Evolutionary conservation across 257 asterid genomes (phyloP).

Genomic region (Coffea canephora): DNA sequence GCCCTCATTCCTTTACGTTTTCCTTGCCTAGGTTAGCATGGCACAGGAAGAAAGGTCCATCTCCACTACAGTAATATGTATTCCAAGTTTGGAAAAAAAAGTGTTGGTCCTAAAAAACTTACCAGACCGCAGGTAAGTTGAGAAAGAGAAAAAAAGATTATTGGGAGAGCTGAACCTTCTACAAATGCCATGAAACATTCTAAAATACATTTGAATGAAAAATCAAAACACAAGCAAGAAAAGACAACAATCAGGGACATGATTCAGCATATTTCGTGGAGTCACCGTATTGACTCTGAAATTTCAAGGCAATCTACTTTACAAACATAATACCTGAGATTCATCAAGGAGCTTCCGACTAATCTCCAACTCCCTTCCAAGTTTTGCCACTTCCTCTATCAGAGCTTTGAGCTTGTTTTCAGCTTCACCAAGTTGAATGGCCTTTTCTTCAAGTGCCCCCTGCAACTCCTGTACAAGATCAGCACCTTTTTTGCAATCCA

Average conservation of each 20-base stretch:
- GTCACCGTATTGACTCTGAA: not conserved
- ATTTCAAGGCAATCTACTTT: not conserved
- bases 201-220: not conserved
- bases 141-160: not conserved
- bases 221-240: not conserved
- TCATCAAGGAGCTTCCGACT: conserved; percentile 81
- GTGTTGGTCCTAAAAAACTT: not conserved
- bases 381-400: conserved; percentile 60
- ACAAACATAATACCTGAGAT: conserved; percentile 71
- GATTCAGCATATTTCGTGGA: not conserved
- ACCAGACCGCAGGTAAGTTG: not conserved
- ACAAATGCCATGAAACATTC: not conserved
- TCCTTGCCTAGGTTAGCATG: not conserved
- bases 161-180: not conserved
- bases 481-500: conserved; percentile 40
- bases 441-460: conserved; percentile 56
- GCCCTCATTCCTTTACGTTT: not conserved
- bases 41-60: not conserved
- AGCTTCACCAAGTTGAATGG: conserved; percentile 54
- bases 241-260: not conserved
- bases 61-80: not conserved
- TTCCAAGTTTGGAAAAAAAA: not conserved
- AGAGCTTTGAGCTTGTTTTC: conserved; percentile 55
- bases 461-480: conserved; percentile 49
- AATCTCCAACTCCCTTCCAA: conserved; percentile 69